Evolutionary conservation across 169 alveolate species (phyloP).

Genomic region (Blepharisma undulans): DNA sequence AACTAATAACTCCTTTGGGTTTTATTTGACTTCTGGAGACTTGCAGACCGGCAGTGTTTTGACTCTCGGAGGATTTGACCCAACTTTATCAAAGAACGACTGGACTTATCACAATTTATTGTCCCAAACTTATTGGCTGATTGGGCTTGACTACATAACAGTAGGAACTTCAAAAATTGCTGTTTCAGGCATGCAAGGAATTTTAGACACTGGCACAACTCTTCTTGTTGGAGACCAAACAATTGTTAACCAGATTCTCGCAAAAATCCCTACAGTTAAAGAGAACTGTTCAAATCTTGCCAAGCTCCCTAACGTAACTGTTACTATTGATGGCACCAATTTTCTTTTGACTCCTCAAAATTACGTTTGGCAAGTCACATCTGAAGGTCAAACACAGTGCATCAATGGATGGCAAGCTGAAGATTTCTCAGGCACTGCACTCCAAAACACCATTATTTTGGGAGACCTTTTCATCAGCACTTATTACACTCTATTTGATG

Average conservation of each 20-base stretch:
- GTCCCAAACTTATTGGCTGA: constrained; percentile 79
- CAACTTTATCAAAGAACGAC: constrained; percentile 63
- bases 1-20: constrained; percentile 70
- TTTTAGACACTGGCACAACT: constrained; percentile 89
- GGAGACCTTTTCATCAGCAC: constrained; percentile 76
- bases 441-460: constrained; percentile 58
- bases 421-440: constrained; percentile 40
- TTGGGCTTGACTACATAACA: constrained; percentile 49
- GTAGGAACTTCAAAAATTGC: constrained; percentile 29
- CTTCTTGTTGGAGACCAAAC: constrained; percentile 70
- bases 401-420: constrained; percentile 49
- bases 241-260: constrained; percentile 61
- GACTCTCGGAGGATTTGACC: constrained; percentile 78
- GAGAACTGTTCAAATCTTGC: constrained; percentile 61
- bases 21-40: constrained; percentile 64
- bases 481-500: constrained; percentile 65
- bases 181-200: constrained; percentile 53
- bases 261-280: constrained; percentile 48
- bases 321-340: constrained; percentile 57
- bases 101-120: constrained; percentile 73
- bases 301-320: constrained; percentile 58
- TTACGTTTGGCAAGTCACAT: constrained; percentile 62
- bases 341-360: constrained; percentile 60
- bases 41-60: constrained; percentile 68
- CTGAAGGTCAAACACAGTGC: constrained; percentile 56